Evolutionary conservation across 179 eudicot species (phyloP).

Genomic region (Vitellaria paradoxa): DNA sequence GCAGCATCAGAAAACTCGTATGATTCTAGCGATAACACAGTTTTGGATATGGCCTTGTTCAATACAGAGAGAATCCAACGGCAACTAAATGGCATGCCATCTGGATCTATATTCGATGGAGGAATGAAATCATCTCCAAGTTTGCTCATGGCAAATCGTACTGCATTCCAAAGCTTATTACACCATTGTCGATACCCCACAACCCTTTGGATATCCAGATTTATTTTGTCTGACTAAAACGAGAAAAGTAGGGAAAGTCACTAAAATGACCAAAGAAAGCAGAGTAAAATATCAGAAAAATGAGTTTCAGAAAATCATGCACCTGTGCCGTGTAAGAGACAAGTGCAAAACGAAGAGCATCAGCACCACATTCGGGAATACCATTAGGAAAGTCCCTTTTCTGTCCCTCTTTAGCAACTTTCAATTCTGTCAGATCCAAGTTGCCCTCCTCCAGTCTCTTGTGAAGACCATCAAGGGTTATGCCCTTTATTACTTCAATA

Average conservation of each 20-base stretch:
- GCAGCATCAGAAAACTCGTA: slow-evolving; percentile 91
- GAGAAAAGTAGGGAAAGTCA: slow-evolving; percentile 11
- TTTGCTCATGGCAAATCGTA: slow-evolving; percentile 87
- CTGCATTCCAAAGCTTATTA: slow-evolving; percentile 97
- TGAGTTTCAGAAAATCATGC: not conserved
- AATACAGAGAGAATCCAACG: slow-evolving; percentile 88
- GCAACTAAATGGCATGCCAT: slow-evolving; percentile 77
- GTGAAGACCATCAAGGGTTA: slow-evolving; percentile 76
- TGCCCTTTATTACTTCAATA: slow-evolving; percentile 84
- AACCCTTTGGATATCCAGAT: slow-evolving; percentile 87
- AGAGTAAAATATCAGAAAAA: not conserved
- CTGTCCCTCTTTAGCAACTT: slow-evolving; percentile 83
- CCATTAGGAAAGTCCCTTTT: slow-evolving; percentile 86
- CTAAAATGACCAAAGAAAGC: not conserved
- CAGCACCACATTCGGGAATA: slow-evolving; percentile 95
- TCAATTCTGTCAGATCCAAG: slow-evolving; percentile 64
- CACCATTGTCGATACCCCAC: slow-evolving; percentile 99
- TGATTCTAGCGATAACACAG: slow-evolving; percentile 62
- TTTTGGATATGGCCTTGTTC: slow-evolving; percentile 71
- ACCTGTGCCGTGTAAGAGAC: slow-evolving; percentile 98
- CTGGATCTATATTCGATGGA: slow-evolving; percentile 44
- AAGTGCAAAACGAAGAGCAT: slow-evolving; percentile 97
- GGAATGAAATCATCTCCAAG: slow-evolving; percentile 81
- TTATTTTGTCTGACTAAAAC: slow-evolving; percentile 90
- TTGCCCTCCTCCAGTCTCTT: slow-evolving; percentile 91